Base-by-base conservation (phyloP, 805 yeast species). In the Ogataea dorogensis region DNA sequence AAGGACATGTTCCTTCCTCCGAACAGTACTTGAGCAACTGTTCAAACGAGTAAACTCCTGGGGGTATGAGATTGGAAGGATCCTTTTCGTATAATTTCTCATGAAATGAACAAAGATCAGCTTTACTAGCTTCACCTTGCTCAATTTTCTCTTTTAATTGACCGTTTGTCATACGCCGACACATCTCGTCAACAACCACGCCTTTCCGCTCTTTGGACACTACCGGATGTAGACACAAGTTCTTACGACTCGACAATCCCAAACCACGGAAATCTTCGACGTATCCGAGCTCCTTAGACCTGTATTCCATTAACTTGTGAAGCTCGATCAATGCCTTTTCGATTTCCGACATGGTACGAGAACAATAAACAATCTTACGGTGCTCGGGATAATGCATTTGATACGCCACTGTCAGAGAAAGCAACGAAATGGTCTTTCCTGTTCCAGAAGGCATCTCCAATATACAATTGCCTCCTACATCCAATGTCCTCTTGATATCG, bases 391-490 rank as follows among this genome's bases (percentile, higher is more conserved):
- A 89, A 56, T 63, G 68, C 86, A 86, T 79, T 59, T 93, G 99
- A 61, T 93, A 93, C 10, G 98, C 96, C 29, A 93, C 87, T 0
- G 98, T 87, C 28, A 93, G 64, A 0, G 98, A 87, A 19, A 93
- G 68, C 57, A 93, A 70, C 0, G 98, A 88, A 3, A 93, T 85
- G 24, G 99, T 93, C 59, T 93, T 93, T 27, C 99, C 99, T 3
- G 99, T 93, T 4, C 99, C 99, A 5, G 99, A 93, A 49, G 99
- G 99, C 99, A 93, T 93, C 65, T 93, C 99, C 54, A 93, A 63
- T 36, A 93, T 88, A 63, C 96, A 85, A 57, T 89, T 89, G 9
- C 98, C 98, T 2, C 97, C 98, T 1, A 84, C 95, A 68, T 93
- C 99, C 34, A 93, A 63, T 1, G 97, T 85, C 55, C 81, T 79